Percentiles rank a stretch among this genome's conserved stretches.
These are phyloP conservation scores for Extremus antarcticus DNA, from an alignment of 495 filamentous ascomycete species.

Conservation along the genomic window DNA sequence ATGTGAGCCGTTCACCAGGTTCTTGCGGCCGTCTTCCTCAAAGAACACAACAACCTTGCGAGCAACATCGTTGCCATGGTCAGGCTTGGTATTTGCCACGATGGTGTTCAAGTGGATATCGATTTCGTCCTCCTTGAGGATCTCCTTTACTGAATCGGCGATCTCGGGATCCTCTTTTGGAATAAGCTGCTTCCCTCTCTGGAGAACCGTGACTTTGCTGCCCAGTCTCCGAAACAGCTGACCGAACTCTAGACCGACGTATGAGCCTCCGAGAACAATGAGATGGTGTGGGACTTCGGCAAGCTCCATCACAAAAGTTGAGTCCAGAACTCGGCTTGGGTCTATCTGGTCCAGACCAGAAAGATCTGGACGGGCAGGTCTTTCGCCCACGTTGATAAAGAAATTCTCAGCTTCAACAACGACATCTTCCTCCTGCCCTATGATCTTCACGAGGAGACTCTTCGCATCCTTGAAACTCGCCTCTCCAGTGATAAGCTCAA, in stretches of 20 bases:
- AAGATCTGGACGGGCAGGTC: conserved; percentile 31
- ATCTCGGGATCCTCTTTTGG: conserved; percentile 37
- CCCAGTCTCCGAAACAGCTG: conserved; percentile 41
- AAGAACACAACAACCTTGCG: conserved; percentile 1
- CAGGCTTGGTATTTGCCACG: background rate
- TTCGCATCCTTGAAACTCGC: conserved; percentile 31
- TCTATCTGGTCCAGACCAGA: conserved; percentile 29
- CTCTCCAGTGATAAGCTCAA: conserved; percentile 39
- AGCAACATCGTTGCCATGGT: background rate
- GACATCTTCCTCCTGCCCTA: conserved; percentile 20
- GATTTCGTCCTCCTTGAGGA: conserved; percentile 35
- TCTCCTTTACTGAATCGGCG: conserved; percentile 26
- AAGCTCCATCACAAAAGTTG: conserved; percentile 37
- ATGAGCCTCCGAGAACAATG: conserved; percentile 40
- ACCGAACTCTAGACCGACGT: conserved; percentile 42
- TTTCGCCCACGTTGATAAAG: conserved; percentile 38
- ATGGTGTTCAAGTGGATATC: conserved; percentile 25
- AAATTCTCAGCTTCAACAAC: conserved; percentile 31
- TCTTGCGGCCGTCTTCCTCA: background rate
- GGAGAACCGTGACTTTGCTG: conserved; percentile 36
- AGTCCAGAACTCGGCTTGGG: conserved; percentile 33
- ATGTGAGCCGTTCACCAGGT: conserved; percentile 31
- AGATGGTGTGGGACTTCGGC: conserved; percentile 33
- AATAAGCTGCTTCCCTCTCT: conserved; percentile 34
- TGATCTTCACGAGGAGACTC: conserved; percentile 25